phyloP scores from a whole-genome alignment of 176 grass and related monocot genomes.

The Zizania latifolia region DNA sequence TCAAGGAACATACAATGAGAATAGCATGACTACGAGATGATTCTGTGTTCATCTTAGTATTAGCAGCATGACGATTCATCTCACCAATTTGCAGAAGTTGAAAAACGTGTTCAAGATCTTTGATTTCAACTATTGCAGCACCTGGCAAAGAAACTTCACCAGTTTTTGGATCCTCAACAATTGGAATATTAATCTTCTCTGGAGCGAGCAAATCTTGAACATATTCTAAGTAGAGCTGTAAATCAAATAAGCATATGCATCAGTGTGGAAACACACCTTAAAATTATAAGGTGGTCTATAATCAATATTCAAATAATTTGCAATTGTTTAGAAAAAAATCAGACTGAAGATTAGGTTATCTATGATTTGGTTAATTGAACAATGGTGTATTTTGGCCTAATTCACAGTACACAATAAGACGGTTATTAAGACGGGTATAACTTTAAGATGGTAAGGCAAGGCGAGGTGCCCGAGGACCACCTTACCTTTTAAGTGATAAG shows the following conservation, averaged over 20 bases:
- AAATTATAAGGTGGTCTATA: background rate
- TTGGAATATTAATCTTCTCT: constrained; percentile 87
- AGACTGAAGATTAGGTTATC: background rate
- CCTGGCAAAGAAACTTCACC: constrained; percentile 81
- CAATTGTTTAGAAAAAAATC: background rate
- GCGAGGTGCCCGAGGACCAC: too few species aligned
- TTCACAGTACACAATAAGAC: background rate
- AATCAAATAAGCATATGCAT: constrained; percentile 31
- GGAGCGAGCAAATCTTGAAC: constrained; percentile 87
- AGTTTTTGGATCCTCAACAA: constrained; percentile 80
- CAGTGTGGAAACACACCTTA: constrained; percentile 18
- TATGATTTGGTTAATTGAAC: constrained; percentile 7
- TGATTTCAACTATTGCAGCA: constrained; percentile 70
- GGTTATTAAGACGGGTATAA: too few species aligned
- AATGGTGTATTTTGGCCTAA: background rate
- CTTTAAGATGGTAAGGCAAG: too few species aligned
- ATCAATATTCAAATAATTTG: background rate
- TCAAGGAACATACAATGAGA: constrained; percentile 57
- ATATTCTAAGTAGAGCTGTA: constrained; percentile 86
- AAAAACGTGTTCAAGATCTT: constrained; percentile 67
- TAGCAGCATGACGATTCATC: constrained; percentile 83
- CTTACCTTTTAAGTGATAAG: too few species aligned
- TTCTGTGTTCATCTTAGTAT: constrained; percentile 97
- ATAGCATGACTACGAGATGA: constrained; percentile 99
- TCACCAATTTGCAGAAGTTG: constrained; percentile 86